Conservation (phyloP, 768 basidiomycete species). For the Kwoniella dejecticola region DNA sequence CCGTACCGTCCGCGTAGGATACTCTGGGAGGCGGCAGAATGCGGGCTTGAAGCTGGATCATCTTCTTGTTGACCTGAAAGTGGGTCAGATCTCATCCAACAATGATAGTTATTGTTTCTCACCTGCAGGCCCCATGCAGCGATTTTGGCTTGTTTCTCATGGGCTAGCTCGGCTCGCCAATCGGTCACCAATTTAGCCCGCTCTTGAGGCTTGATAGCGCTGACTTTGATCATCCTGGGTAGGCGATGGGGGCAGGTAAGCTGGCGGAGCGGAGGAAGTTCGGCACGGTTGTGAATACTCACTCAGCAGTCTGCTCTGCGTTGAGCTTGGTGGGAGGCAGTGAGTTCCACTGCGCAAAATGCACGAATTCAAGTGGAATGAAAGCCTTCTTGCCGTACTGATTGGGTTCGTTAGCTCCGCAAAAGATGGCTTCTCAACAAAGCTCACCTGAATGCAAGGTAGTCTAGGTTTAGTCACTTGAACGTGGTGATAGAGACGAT, state of each 20-base stretch:
- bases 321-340: constrained; percentile 49
- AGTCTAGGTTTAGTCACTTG: constrained; percentile 46
- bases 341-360: constrained; percentile 48
- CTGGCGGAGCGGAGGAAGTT: background rate
- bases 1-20: constrained; percentile 31
- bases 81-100: background rate
- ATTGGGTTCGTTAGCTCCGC: no score
- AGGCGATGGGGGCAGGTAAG: background rate
- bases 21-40: constrained; percentile 47
- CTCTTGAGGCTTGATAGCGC: constrained; percentile 33
- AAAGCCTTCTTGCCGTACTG: constrained; percentile 52
- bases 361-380: constrained; percentile 52
- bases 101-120: background rate
- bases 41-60: constrained; percentile 48
- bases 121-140: constrained; percentile 52
- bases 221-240: constrained; percentile 51
- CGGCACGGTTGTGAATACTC: background rate
- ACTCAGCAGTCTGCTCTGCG: constrained; percentile 50
- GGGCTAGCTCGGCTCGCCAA: constrained; percentile 48
- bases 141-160: constrained; percentile 46
- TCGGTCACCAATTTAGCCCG: constrained; percentile 24
- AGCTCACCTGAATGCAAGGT: constrained; percentile 51
- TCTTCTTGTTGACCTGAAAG: constrained; percentile 34
- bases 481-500: constrained; percentile 30
- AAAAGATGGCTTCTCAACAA: constrained; percentile 8